These are phyloP conservation scores for Phaffomyces thermotolerans DNA, from an alignment of 805 yeast genomes.

Conservation along the genomic window DNA sequence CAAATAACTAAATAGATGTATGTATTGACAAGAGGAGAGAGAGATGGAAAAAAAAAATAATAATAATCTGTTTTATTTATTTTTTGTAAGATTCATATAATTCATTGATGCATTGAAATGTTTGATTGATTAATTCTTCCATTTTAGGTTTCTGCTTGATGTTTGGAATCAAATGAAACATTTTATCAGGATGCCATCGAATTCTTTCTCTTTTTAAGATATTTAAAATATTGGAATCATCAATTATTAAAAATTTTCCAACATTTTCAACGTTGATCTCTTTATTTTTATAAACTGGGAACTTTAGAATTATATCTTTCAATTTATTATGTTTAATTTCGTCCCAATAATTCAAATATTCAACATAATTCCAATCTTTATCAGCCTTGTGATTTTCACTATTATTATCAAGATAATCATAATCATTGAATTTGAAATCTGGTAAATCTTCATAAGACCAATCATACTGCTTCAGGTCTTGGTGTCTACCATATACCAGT, in stretches of 20 bases:
- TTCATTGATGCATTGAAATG: conserved; percentile 37
- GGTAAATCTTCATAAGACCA: conserved; percentile 19
- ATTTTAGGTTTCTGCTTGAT: conserved; percentile 2
- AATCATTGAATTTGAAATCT: conserved; percentile 4
- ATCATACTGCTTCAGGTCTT: conserved; percentile 3
- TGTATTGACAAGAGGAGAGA: background rate
- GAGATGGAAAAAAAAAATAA: background rate
- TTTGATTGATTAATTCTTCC: conserved; percentile 28
- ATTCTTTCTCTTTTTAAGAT: conserved; percentile 43
- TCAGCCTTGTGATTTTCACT: background rate
- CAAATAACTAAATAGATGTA: background rate
- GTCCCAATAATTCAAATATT: conserved; percentile 26
- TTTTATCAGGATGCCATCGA: conserved; percentile 68
- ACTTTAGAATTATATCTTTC: conserved; percentile 11
- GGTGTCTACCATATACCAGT: background rate
- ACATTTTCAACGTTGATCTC: conserved; percentile 16
- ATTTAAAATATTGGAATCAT: conserved; percentile 3
- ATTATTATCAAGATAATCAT: background rate
- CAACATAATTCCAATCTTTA: conserved; percentile 6
- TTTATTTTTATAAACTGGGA: conserved; percentile 27
- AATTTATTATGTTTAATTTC: conserved; percentile 7
- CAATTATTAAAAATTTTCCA: conserved; percentile 11
- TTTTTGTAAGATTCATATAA: conserved; percentile 25
- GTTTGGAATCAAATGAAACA: conserved; percentile 29
- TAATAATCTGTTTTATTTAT: background rate